Percentiles rank a stretch among this genome's conserved stretches.
Evolutionary conservation across 2,329 filamentous ascomycete genomes (phyloP).

Genomic region (Aspergillus melleus): DNA sequence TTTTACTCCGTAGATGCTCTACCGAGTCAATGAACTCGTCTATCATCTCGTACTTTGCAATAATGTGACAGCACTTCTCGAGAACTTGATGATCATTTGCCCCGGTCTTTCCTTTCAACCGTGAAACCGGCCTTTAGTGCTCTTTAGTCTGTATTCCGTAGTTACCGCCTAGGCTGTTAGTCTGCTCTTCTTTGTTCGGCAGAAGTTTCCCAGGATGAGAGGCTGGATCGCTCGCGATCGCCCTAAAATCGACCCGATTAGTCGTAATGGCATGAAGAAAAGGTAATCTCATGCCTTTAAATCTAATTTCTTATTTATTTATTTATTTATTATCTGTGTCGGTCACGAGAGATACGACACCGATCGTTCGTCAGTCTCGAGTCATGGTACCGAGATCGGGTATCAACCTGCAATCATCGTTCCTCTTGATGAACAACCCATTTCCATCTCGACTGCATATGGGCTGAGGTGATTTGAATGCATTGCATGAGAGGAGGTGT

Average conservation of each 20-base stretch:
- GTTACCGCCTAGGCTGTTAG: background rate
- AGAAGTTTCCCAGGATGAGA: background rate
- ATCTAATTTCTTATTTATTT: too few species aligned
- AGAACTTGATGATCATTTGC: too few species aligned
- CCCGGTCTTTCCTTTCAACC: background rate
- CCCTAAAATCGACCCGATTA: constrained; percentile 4
- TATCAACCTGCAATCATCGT: too few species aligned
- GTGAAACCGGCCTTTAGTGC: background rate
- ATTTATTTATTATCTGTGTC: too few species aligned
- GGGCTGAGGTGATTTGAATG: background rate
- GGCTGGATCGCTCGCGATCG: constrained; percentile 5
- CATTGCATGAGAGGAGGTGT: background rate
- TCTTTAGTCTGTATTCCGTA: background rate
- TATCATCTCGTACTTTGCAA: too few species aligned
- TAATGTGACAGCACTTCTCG: too few species aligned
- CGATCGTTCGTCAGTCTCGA: background rate
- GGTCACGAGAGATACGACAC: background rate
- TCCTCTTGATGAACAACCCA: too few species aligned
- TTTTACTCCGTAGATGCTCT: too few species aligned
- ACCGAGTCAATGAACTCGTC: too few species aligned
- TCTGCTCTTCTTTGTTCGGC: background rate
- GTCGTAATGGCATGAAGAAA: background rate
- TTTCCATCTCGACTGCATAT: background rate
- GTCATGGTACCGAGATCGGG: background rate
- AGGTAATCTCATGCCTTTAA: background rate